These are phyloP conservation scores for Xylaria palmicola DNA, from an alignment of 495 filamentous ascomycete species.

Conservation along the genomic window DNA sequence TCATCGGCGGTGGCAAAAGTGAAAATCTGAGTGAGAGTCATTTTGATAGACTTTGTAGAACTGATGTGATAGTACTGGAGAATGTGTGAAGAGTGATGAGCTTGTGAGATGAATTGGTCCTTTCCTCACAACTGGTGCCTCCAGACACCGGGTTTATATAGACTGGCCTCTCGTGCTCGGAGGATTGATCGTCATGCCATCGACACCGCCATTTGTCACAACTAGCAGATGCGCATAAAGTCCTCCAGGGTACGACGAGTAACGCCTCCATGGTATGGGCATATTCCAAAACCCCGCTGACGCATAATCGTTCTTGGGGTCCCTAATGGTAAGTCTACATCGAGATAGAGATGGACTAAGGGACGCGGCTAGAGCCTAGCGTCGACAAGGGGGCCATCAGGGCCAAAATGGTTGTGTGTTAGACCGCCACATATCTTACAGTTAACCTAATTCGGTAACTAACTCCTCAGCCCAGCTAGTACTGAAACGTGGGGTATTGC, in stretches of 20 bases:
- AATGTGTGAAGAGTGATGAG: conserved; percentile 6
- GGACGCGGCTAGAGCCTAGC: conserved; percentile 1
- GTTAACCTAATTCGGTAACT: conserved; percentile 2
- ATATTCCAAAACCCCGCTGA: conserved; percentile 4
- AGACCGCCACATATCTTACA: neutral
- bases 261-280: conserved; percentile 1
- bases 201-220: conserved; percentile 18
- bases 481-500: neutral
- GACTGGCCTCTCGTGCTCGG: neutral
- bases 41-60: conserved; percentile 1
- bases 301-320: conserved; percentile 1
- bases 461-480: neutral
- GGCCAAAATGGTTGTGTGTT: neutral
- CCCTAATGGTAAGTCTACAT: conserved; percentile 7
- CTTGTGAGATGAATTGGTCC: conserved; percentile 3
- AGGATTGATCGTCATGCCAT: conserved; percentile 13
- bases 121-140: neutral
- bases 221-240: conserved; percentile 7
- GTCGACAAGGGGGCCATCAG: conserved; percentile 4
- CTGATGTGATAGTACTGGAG: neutral
- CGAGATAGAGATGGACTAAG: conserved; percentile 9
- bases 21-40: conserved; percentile 14
- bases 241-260: conserved; percentile 7
- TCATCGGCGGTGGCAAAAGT: conserved; percentile 11
- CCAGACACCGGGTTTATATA: conserved; percentile 11